Base-by-base conservation (phyloP, 2,329 filamentous ascomycete species). In the Lasiodiplodia sp. region DNA sequence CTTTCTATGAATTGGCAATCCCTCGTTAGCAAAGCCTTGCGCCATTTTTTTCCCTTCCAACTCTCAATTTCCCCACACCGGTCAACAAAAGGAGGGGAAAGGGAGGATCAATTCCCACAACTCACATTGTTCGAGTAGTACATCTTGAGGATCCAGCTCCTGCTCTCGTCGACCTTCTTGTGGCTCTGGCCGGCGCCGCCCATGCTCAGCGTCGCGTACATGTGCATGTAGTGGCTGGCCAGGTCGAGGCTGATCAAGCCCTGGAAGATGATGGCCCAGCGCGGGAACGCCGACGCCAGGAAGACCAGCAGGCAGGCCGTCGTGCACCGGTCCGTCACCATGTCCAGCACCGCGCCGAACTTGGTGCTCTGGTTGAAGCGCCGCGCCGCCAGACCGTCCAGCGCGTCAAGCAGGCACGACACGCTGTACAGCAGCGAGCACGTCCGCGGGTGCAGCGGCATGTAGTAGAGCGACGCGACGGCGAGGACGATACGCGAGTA, bases 281-380 rank as follows among this genome's bases (percentile, higher is more conserved):
- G 89, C 4, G 96, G 96, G 83, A 97, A 99, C 23, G 96, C 96
- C 16, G 93, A 96, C 51, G 93, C 93, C 71, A 99, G 83, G 84
- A 98, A 99, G 63, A 98, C 94, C 60, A 99, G 88, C 74, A 99
- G 83, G 81, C 96, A 99, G 2, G 95, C 90, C 3, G 96, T 99
- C 37, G 95, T 98, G 85, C 96, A 98, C 70, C 96, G 91, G 82
- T 99, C 96, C 21, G 96, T 99, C 70, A 99, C 95, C 96, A 99
- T 99, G 83, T 99, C 96, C 72, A 99, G 87, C 40, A 99, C 95
- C 38, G 95, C 96, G 72, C 96, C 96, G 79, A 99, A 99, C 72
- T 92, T 92, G 67, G 96, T 98, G 47, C 92, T 95, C 81, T 99
- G 96, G 76, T 97, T 89, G 79, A 95, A 91, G 75, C 88, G 85